Evolutionary conservation across 257 asterid genomes (phyloP), one percentile per base, ranked within the genome.

Genomic region (Capsicum baccatum): DNA sequence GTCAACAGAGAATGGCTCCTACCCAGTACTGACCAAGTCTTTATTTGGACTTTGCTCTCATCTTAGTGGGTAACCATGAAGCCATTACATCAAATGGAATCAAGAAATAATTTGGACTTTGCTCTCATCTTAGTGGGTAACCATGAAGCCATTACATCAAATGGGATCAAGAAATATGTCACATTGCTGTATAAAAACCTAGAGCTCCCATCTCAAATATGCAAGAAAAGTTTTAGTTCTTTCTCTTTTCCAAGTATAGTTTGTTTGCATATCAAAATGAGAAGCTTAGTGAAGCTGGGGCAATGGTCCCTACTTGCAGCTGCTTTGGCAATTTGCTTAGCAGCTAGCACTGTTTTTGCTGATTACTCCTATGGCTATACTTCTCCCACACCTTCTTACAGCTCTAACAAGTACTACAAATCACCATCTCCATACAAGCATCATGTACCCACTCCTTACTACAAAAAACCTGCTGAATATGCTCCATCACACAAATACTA

Each of bases 341-440:
- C 82, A 54, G 50, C 82, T 50, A 78, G 50, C 66, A 33, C 82
- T 78, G 82, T 54, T 54, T 26, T 54, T 78, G 82, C 82, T 78
- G 66, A 78, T 15, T 54, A 78, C 64, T 78, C 82, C 8, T 54
- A 78, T 21, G 21, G 81, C 0, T 76, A 52, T 54, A 14, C 50
- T 78, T 54, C 44, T 52, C 64, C 82, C 64, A 8, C 81, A 52
- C 63, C 81, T 76, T 50, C 62, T 74, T 48, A 74, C 58, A 73
- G 15, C 42, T 73, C 59, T 73, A 73, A 73, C n/a, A 73, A 73
- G 80, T 21, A 76, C 47, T 76, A 52, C 63, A 52, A 52, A 26
- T 13, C 48, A 21, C 81, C 62, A 21, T 50, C 64, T 26, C 64
- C 82, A 54, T 54, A 26, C 2, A 54, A 78, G 50, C 6, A 54